These are phyloP conservation scores for Saturnispora gosingensis DNA, from an alignment of 805 yeast species.

Conservation along the genomic window DNA sequence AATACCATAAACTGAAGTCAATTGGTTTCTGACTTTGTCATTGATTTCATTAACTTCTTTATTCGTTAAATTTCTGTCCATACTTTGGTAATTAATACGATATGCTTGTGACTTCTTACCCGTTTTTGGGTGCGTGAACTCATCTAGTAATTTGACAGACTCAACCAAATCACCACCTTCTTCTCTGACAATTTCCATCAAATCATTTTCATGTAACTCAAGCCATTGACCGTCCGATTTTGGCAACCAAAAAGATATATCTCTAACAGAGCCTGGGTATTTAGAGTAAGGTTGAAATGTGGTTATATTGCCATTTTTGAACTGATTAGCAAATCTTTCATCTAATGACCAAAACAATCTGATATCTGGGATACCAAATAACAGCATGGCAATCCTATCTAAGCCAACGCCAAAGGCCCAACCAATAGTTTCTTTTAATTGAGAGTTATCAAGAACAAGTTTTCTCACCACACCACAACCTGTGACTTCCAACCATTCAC, in stretches of 20 bases:
- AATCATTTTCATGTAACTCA: conserved; percentile 70
- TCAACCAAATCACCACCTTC: conserved; percentile 85
- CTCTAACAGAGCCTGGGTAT: conserved; percentile 80
- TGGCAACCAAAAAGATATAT: conserved; percentile 87
- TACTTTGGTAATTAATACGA: conserved; percentile 85
- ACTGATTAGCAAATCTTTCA: conserved; percentile 67
- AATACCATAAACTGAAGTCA: conserved; percentile 44
- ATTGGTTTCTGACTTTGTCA: conserved; percentile 48
- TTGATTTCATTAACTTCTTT: conserved; percentile 75
- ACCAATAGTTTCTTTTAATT: conserved; percentile 58
- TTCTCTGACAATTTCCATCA: conserved; percentile 85
- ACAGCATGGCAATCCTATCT: conserved; percentile 90
- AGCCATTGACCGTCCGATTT: conserved; percentile 15
- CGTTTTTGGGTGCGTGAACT: conserved; percentile 78
- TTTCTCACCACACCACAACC: conserved; percentile 90
- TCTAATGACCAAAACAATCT: conserved; percentile 87
- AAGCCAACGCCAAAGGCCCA: conserved; percentile 98
- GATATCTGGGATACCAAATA: conserved; percentile 93
- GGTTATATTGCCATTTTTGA: conserved; percentile 51
- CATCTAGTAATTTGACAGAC: conserved; percentile 71
- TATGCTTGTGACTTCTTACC: conserved; percentile 73
- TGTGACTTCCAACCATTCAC: conserved; percentile 94
- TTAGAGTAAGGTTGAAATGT: conserved; percentile 84
- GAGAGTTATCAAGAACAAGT: conserved; percentile 66
- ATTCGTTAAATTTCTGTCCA: conserved; percentile 87